Evolutionary conservation across 2,329 filamentous ascomycete species (phyloP).

Genomic region (Phialophora expanda): DNA sequence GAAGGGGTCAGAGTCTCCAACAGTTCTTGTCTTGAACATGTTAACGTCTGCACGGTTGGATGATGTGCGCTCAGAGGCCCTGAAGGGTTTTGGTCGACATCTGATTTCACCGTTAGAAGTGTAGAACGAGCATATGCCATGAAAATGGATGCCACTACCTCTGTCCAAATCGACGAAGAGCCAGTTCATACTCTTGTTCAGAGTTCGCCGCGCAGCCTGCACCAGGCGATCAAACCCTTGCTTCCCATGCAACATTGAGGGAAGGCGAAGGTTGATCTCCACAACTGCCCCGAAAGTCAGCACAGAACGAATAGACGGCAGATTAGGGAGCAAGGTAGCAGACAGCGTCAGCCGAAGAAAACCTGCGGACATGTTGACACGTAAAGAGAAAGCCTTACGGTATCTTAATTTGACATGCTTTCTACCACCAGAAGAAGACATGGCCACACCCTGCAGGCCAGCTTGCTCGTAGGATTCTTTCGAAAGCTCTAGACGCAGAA

Average conservation of each 20-base stretch:
- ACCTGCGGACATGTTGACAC: background rate
- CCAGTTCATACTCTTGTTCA: slow-evolving; percentile 57
- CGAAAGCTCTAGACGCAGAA: slow-evolving; percentile 76
- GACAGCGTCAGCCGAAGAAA: background rate
- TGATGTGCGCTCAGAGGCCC: slow-evolving; percentile 38
- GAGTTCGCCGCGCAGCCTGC: slow-evolving; percentile 78
- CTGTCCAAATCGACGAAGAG: slow-evolving; percentile 26
- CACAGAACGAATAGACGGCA: background rate
- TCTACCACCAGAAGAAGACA: slow-evolving; percentile 55
- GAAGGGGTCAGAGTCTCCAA: slow-evolving; percentile 38
- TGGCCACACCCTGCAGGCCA: slow-evolving; percentile 75
- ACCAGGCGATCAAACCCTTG: slow-evolving; percentile 79
- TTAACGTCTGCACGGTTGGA: slow-evolving; percentile 46
- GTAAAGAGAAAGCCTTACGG: slow-evolving; percentile 55
- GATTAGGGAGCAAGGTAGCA: background rate
- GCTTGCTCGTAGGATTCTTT: slow-evolving; percentile 81
- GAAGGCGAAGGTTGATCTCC: slow-evolving; percentile 73
- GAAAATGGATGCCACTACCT: slow-evolving; percentile 3
- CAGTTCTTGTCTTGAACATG: slow-evolving; percentile 39
- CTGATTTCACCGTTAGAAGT: background rate
- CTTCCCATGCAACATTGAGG: slow-evolving; percentile 81
- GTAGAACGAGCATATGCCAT: background rate
- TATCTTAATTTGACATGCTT: slow-evolving; percentile 75
- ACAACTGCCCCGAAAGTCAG: slow-evolving; percentile 64
- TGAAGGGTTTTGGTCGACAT: background rate